A percentile compares a stretch with the other conserved stretches of the same genome.
Conservation (phyloP, 2,329 filamentous ascomycete species). For the Trichoderma sp. region DNA sequence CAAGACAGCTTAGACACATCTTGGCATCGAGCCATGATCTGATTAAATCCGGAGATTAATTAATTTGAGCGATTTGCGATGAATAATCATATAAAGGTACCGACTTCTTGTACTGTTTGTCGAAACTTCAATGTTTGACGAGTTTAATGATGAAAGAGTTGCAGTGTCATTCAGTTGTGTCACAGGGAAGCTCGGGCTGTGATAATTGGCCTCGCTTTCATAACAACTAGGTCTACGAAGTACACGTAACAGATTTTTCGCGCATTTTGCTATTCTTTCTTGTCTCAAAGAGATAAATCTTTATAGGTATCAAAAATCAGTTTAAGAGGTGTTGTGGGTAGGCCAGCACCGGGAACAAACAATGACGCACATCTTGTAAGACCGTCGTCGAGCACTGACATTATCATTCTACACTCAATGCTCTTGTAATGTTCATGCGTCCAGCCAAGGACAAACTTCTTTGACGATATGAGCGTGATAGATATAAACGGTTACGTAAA, state of each 20-base stretch:
- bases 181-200: neutral
- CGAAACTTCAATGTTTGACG: neutral
- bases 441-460: fast-evolving
- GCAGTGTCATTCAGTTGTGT: neutral
- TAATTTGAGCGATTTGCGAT: neutral
- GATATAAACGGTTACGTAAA: fast-evolving
- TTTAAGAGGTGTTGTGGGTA: neutral
- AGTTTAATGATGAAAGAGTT: neutral
- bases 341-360: neutral
- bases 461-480: fast-evolving
- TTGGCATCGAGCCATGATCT: neutral
- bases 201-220: neutral
- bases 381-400: neutral
- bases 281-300: neutral
- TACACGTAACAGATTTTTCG: neutral
- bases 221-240: too few relatives aligned
- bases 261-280: neutral
- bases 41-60: neutral
- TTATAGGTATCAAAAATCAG: neutral
- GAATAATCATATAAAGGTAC: neutral
- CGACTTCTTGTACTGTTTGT: neutral
- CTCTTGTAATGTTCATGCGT: neutral
- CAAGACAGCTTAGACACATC: neutral
- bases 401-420: neutral
- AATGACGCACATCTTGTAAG: neutral